Evolutionary conservation across 305 asterid species (phyloP).

Genomic region (Solanum hybrid): DNA sequence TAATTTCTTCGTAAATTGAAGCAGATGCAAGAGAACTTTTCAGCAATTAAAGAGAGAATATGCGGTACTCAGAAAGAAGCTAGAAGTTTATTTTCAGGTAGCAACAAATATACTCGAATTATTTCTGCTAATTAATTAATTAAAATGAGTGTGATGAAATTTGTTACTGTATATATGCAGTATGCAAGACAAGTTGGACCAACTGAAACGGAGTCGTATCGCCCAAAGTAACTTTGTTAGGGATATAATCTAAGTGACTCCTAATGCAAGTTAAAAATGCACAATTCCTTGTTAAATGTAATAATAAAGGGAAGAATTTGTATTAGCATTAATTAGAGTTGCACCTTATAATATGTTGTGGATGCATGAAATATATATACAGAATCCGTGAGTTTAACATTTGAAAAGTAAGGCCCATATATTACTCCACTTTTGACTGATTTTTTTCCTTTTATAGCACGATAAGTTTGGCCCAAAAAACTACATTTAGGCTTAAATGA

Average conservation of each 20-base stretch:
- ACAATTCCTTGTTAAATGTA: background rate
- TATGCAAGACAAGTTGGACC: slow-evolving; percentile 62
- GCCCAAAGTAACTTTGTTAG: slow-evolving; percentile 17
- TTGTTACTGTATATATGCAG: slow-evolving; percentile 21
- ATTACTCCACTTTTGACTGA: background rate
- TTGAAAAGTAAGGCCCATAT: background rate
- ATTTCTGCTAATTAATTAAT: background rate
- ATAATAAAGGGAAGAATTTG: background rate
- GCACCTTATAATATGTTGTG: background rate
- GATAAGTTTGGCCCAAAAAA: background rate
- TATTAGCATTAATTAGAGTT: background rate
- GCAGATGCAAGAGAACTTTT: slow-evolving; percentile 65
- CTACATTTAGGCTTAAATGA: background rate
- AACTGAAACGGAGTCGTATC: slow-evolving; percentile 39
- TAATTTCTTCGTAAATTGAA: background rate
- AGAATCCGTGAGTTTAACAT: background rate
- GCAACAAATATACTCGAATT: background rate
- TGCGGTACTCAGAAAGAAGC: slow-evolving; percentile 52
- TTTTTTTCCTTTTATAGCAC: background rate
- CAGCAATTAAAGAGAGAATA: slow-evolving; percentile 69
- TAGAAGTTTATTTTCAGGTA: slow-evolving; percentile 73
- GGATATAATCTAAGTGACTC: background rate
- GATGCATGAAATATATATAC: background rate
- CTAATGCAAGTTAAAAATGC: background rate
- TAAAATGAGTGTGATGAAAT: background rate